These are phyloP conservation scores for Pseudopithomyces maydicus DNA, from an alignment of 2,329 filamentous ascomycete genomes.

Conservation along the genomic window DNA sequence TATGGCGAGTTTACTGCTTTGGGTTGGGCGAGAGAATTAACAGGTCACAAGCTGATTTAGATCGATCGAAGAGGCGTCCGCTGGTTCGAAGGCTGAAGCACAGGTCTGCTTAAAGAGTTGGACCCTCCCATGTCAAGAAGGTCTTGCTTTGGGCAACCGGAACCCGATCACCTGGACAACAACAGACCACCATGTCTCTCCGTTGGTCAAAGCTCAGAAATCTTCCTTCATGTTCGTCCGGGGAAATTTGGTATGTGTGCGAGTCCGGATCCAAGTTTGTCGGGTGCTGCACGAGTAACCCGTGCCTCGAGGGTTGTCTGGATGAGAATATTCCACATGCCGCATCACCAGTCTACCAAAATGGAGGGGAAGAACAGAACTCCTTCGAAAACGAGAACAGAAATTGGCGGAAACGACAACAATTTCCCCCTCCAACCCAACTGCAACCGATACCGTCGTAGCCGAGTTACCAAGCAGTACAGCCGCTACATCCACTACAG, in stretches of 20 bases:
- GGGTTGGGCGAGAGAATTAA: neutral
- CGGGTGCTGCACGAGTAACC: constrained; percentile 44
- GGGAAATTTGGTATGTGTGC: constrained; percentile 45
- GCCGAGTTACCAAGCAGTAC: neutral
- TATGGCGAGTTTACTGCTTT: neutral
- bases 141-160: neutral
- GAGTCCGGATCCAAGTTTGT: constrained; percentile 36
- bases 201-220: constrained; percentile 12
- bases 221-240: constrained; percentile 40
- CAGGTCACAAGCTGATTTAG: neutral
- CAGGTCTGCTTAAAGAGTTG: neutral
- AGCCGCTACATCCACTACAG: neutral
- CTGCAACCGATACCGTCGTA: neutral
- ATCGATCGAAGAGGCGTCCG: neutral
- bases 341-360: neutral
- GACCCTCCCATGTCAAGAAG: neutral
- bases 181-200: constrained; percentile 1
- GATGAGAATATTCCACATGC: constrained; percentile 30
- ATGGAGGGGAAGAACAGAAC: neutral
- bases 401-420: neutral
- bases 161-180: neutral
- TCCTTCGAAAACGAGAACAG: neutral
- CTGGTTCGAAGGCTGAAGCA: neutral
- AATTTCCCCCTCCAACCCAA: neutral
- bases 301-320: constrained; percentile 43